Evolutionary conservation across 129 eudicot species (phyloP).

Genomic region (Flaveria ramosissima): DNA sequence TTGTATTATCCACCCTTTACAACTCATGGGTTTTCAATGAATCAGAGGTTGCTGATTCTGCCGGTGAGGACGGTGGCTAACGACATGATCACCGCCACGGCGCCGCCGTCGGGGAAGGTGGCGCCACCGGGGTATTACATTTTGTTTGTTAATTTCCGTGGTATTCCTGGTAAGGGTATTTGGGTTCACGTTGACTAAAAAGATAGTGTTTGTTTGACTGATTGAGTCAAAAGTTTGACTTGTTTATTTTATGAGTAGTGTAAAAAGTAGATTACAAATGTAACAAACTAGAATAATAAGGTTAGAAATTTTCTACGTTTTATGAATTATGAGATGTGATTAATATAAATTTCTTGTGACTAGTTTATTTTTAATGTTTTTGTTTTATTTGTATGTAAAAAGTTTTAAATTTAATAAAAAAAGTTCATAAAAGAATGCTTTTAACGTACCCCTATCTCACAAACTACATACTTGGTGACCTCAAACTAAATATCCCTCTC

Average conservation of each 20-base stretch:
- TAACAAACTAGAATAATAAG: background rate
- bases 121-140: slow-evolving; percentile 73
- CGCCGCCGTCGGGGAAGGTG: slow-evolving; percentile 39
- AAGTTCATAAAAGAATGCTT: too few relatives aligned
- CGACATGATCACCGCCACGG: slow-evolving; percentile 18
- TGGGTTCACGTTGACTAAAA: slow-evolving; percentile 62
- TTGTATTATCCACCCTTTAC: slow-evolving; percentile 73
- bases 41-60: slow-evolving; percentile 59
- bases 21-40: slow-evolving; percentile 72
- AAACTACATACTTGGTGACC: too few relatives aligned
- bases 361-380: background rate
- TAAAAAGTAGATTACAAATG: slow-evolving; percentile 14
- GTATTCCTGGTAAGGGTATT: slow-evolving; percentile 61
- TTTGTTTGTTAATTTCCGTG: slow-evolving; percentile 56
- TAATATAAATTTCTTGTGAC: background rate
- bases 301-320: background rate
- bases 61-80: slow-evolving; percentile 18
- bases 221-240: slow-evolving; percentile 26
- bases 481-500: too few relatives aligned
- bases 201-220: background rate
- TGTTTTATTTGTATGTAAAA: too few relatives aligned
- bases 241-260: slow-evolving; percentile 4
- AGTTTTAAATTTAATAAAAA: too few relatives aligned
- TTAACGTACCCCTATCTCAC: too few relatives aligned
- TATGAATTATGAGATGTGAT: slow-evolving; percentile 2